These are phyloP conservation scores for Candida sanyaensis DNA, from an alignment of 1,139 yeast genomes.

Conservation along the genomic window DNA sequence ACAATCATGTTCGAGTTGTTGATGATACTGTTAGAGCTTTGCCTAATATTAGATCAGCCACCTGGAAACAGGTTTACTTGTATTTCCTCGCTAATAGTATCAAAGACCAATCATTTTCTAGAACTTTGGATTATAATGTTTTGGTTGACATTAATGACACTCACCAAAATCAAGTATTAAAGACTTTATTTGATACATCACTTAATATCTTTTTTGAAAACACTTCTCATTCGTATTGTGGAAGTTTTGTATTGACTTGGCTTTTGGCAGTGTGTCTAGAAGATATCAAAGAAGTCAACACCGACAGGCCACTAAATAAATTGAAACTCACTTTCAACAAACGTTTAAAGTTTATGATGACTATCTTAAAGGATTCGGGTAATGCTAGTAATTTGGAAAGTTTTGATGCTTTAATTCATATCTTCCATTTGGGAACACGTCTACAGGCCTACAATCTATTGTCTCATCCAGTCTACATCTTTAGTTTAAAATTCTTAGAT, in stretches of 20 bases:
- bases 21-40: constrained; percentile 40
- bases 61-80: constrained; percentile 57
- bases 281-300: constrained; percentile 36
- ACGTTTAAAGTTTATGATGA: constrained; percentile 35
- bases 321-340: constrained; percentile 37
- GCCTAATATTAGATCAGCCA: constrained; percentile 44
- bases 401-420: constrained; percentile 43
- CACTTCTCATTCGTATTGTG: constrained; percentile 15
- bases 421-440: constrained; percentile 46
- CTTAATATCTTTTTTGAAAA: constrained; percentile 33
- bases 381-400: constrained; percentile 42
- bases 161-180: constrained; percentile 26
- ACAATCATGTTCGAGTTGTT: constrained; percentile 38
- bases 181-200: constrained; percentile 36
- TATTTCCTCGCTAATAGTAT: constrained; percentile 52
- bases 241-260: constrained; percentile 38
- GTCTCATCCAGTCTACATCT: constrained; percentile 45
- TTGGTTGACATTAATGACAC: constrained; percentile 28
- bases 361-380: constrained; percentile 35
- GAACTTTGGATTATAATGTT: constrained; percentile 51
- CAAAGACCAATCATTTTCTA: constrained; percentile 56
- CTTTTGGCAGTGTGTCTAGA: constrained; percentile 34
- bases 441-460: constrained; percentile 21
- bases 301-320: constrained; percentile 28
- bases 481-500: constrained; percentile 42